Evolutionary conservation across 805 yeast species (phyloP).

Genomic region (Wickerhamia fluorescens): DNA sequence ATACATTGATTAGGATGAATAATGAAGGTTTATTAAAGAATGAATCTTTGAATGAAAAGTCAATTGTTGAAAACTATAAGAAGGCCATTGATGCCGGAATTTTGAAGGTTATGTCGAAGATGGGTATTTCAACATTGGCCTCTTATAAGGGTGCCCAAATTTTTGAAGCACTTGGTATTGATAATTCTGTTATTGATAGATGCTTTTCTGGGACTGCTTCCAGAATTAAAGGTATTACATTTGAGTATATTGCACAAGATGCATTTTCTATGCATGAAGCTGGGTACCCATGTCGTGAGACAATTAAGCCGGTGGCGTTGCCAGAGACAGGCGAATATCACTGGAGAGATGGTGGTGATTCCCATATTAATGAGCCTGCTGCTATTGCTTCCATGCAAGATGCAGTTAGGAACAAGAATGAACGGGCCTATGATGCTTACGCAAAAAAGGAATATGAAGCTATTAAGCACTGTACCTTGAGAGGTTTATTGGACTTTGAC

Average conservation of each 20-base stretch:
- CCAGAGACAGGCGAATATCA: slow-evolving; percentile 97
- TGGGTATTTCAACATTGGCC: slow-evolving; percentile 98
- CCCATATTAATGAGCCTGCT: slow-evolving; percentile 89
- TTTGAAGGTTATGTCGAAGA: slow-evolving; percentile 95
- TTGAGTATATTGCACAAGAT: slow-evolving; percentile 94
- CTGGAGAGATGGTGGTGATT: slow-evolving; percentile 98
- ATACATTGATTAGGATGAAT: slow-evolving; percentile 79
- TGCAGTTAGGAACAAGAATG: slow-evolving; percentile 96
- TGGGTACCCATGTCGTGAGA: slow-evolving; percentile 76
- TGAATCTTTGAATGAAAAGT: slow-evolving; percentile 47
- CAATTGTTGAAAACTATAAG: slow-evolving; percentile 71
- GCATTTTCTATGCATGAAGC: slow-evolving; percentile 90
- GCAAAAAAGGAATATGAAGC: slow-evolving; percentile 88
- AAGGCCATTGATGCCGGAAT: slow-evolving; percentile 86
- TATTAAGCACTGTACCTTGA: slow-evolving; percentile 82
- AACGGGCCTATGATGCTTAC: slow-evolving; percentile 84
- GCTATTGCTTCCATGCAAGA: slow-evolving; percentile 95
- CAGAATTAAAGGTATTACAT: slow-evolving; percentile 90
- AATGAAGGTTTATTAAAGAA: slow-evolving; percentile 63
- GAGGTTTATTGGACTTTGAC: slow-evolving; percentile 92
- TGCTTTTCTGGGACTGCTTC: slow-evolving; percentile 98
- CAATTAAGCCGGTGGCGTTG: slow-evolving; percentile 63
- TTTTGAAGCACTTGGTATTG: slow-evolving; percentile 94
- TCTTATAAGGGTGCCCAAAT: slow-evolving; percentile 99
- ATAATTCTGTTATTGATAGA: slow-evolving; percentile 88